Evolutionary conservation across 2,329 filamentous ascomycete genomes (phyloP).

Genomic region (Volutella citrinella): DNA sequence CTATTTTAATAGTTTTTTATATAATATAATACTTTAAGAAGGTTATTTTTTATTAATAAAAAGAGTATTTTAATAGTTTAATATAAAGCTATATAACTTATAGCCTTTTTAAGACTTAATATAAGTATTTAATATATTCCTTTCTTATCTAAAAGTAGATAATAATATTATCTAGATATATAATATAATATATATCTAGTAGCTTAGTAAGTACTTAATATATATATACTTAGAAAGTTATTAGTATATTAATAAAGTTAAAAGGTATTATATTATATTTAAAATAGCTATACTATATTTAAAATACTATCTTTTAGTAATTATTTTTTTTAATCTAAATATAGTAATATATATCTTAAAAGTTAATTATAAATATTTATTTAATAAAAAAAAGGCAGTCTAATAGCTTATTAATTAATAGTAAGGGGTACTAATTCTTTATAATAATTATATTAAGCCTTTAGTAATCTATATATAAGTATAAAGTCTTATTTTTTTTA

Average conservation of each 20-base stretch:
- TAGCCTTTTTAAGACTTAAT: too few species aligned
- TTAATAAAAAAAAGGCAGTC: slow-evolving; percentile 15
- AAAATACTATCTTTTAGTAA: slow-evolving; percentile 33
- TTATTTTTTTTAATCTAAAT: slow-evolving; percentile 28
- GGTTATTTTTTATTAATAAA: too few species aligned
- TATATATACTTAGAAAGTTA: slow-evolving; percentile 11
- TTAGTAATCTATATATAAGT: slow-evolving; percentile 25
- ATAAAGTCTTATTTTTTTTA: slow-evolving; percentile 19
- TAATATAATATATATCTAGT: too few species aligned
- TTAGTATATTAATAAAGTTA: slow-evolving; percentile 17
- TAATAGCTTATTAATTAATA: slow-evolving; percentile 22
- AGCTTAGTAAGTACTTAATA: not conserved
- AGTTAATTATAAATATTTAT: slow-evolving; percentile 2
- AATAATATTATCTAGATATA: too few species aligned
- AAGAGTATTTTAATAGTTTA: too few species aligned
- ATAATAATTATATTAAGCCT: slow-evolving; percentile 24
- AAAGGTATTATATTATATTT: slow-evolving; percentile 33
- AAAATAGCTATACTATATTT: slow-evolving; percentile 28
- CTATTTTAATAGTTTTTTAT: slow-evolving; percentile 1
- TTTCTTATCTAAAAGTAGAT: too few species aligned
- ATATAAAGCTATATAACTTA: not conserved
- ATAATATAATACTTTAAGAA: too few species aligned
- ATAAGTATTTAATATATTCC: too few species aligned
- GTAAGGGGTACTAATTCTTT: slow-evolving; percentile 22
- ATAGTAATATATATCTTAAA: slow-evolving; percentile 21